Evolutionary conservation across 148 eudicot genomes (phyloP).

Genomic region (Heliosperma pusillum): DNA sequence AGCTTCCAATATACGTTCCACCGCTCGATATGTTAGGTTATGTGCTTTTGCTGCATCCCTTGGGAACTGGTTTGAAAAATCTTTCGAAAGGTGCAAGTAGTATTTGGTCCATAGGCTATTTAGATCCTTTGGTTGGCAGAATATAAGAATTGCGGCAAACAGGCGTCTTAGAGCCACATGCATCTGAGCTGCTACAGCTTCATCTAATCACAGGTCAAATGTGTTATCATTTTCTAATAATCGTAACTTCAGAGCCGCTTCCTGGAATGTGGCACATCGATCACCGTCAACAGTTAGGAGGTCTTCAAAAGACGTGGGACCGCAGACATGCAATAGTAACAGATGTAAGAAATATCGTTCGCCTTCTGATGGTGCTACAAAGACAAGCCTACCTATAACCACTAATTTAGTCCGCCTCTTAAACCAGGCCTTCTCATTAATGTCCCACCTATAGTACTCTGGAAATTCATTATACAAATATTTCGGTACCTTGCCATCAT

Average conservation of each 20-base stretch:
- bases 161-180: background rate
- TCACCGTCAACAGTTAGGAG: background rate
- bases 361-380: background rate
- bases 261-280: background rate
- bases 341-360: background rate
- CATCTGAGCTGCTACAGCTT: background rate
- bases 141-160: background rate
- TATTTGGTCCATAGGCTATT: background rate
- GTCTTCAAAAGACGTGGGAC: constrained; percentile 1
- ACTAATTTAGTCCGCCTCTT: background rate
- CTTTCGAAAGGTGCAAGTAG: background rate
- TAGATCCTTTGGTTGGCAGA: background rate
- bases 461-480: background rate
- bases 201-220: background rate
- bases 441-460: background rate
- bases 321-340: background rate
- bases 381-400: background rate
- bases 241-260: background rate
- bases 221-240: background rate
- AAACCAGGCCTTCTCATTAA: background rate
- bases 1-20: background rate
- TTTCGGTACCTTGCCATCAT: background rate
- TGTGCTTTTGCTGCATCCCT: background rate
- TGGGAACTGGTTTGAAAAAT: too few species aligned
- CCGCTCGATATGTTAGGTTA: background rate